Conservation (phyloP, 331 rosid species). For the Rosa hybrid region DNA sequence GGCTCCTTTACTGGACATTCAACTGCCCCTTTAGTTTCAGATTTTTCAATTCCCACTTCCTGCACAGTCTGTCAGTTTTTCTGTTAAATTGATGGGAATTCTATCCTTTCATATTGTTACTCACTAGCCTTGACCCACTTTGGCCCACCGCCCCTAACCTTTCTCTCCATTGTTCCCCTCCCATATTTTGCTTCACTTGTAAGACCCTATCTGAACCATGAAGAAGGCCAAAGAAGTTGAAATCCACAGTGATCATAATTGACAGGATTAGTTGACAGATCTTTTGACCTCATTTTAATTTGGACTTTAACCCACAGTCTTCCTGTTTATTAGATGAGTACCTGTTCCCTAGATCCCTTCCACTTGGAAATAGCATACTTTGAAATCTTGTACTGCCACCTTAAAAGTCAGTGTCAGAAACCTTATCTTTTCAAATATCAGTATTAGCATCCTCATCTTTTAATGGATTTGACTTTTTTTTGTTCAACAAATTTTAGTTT, state of each 20-base stretch:
- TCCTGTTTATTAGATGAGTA: constrained; percentile 3
- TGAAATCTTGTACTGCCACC: constrained; percentile 7
- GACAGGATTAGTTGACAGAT: background rate
- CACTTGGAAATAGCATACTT: background rate
- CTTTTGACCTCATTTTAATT: background rate
- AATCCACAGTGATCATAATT: background rate
- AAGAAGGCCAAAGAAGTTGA: background rate
- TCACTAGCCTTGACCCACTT: background rate
- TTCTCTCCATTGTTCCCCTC: background rate
- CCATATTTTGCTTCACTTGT: background rate
- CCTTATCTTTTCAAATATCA: background rate
- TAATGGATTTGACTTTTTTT: background rate
- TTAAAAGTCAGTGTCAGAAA: background rate
- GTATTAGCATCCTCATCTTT: background rate
- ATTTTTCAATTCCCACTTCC: background rate
- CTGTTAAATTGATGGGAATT: background rate
- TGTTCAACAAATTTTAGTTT: background rate
- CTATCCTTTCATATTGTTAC: background rate
- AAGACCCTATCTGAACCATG: background rate
- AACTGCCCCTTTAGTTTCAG: background rate
- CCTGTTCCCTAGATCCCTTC: background rate
- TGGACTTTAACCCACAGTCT: background rate
- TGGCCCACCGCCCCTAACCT: background rate
- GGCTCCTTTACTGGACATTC: background rate
- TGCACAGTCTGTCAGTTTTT: background rate